Percentiles rank a stretch among this genome's conserved stretches.
Conservation (phyloP, 805 yeast genomes). For the Starmerella potacharoeniae region DNA sequence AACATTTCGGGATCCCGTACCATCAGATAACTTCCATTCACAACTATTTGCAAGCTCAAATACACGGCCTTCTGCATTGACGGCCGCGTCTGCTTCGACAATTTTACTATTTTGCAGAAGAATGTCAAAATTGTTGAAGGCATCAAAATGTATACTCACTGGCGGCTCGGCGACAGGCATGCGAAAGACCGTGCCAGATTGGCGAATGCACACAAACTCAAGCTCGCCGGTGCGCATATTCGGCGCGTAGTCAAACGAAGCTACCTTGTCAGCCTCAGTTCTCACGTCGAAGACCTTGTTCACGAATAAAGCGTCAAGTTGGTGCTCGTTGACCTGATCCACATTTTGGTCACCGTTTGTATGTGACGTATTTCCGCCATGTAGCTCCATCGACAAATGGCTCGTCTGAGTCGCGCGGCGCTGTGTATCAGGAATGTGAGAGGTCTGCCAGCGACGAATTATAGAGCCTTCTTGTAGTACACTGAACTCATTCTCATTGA, state of each 20-base stretch:
- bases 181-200: slow-evolving; percentile 74
- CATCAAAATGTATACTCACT: slow-evolving; percentile 50
- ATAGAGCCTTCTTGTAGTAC: slow-evolving; percentile 69
- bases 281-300: slow-evolving; percentile 62
- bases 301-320: slow-evolving; percentile 47
- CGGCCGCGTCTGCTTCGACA: slow-evolving; percentile 1
- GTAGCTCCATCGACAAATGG: not conserved
- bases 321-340: not conserved
- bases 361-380: not conserved
- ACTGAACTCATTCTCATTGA: slow-evolving; percentile 59
- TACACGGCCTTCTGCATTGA: not conserved
- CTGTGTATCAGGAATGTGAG: slow-evolving; percentile 5
- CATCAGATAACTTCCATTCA: not conserved
- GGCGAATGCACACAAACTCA: slow-evolving; percentile 75
- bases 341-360: not conserved
- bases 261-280: slow-evolving; percentile 69
- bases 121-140: slow-evolving; percentile 33
- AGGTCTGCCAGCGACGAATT: slow-evolving; percentile 66
- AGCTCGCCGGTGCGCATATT: slow-evolving; percentile 40
- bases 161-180: slow-evolving; percentile 65
- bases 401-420: not conserved
- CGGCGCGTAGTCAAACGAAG: slow-evolving; percentile 75
- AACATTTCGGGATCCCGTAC: not conserved
- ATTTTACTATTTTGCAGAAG: slow-evolving; percentile 1
- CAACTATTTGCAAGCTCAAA: not conserved